A percentile compares a stretch with the other conserved stretches of the same genome.
These are phyloP conservation scores for Pseudonitzschia delicatissima DNA, from an alignment of 108 stramenopile genomes.

Conservation along the genomic window DNA sequence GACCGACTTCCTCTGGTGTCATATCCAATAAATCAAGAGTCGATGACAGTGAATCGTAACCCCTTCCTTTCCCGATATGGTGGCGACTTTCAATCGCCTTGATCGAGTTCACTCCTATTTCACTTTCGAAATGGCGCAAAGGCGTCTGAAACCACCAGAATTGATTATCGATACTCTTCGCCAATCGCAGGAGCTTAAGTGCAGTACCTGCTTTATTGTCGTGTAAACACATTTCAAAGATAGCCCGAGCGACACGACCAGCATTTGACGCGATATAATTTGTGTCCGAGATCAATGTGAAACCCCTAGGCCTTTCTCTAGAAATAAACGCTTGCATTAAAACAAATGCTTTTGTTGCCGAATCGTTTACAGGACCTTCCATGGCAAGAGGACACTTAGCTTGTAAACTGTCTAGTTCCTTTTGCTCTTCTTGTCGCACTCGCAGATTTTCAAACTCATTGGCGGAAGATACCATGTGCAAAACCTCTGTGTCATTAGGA, in stretches of 20 bases:
- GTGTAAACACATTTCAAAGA: slow-evolving; percentile 96
- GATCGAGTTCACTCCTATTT: slow-evolving; percentile 65
- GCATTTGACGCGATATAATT: slow-evolving; percentile 98
- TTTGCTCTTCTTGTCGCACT: slow-evolving; percentile 93
- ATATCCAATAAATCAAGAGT: slow-evolving; percentile 84
- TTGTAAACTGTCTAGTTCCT: slow-evolving; percentile 71
- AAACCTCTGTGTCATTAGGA: slow-evolving; percentile 79
- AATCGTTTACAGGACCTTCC: slow-evolving; percentile 65
- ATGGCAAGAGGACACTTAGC: slow-evolving; percentile 61
- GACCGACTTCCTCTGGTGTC: slow-evolving; percentile 90
- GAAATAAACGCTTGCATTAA: slow-evolving; percentile 92
- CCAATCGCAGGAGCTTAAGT: slow-evolving; percentile 81
- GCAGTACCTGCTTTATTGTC: slow-evolving; percentile 63
- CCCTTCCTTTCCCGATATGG: slow-evolving; percentile 18
- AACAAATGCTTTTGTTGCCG: slow-evolving; percentile 89
- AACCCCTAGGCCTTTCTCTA: slow-evolving; percentile 58
- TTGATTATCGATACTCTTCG: slow-evolving; percentile 92
- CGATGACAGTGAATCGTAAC: slow-evolving; percentile 55
- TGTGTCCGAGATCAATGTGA: slow-evolving; percentile 95
- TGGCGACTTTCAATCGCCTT: slow-evolving; percentile 70
- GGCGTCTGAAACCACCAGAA: slow-evolving; percentile 97
- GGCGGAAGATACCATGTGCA: slow-evolving; percentile 86
- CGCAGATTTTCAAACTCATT: slow-evolving; percentile 95
- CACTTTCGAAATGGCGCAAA: slow-evolving; percentile 85
- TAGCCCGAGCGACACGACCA: slow-evolving; percentile 87